Evolutionary conservation across 768 basidiomycete genomes (phyloP), one percentile per base, ranked within the genome.

Genomic region (Crassisporium funariophilum): DNA sequence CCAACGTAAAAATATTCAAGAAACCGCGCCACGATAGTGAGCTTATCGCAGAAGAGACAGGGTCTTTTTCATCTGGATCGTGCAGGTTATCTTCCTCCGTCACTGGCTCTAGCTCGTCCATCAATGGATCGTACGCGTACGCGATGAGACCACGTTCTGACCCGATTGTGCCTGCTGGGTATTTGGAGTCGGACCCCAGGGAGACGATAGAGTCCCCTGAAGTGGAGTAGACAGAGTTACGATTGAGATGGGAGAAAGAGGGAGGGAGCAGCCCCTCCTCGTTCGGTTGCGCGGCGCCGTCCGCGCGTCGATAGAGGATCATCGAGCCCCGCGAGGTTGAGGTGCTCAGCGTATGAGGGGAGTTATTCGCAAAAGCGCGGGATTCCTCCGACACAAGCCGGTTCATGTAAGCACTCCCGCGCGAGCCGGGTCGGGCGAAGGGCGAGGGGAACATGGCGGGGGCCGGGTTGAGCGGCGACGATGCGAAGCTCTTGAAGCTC

Each of bases 81-180:
- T 88, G 83, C 31, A 87, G 64, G 23, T 70, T 59, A 53, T 88
- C 88, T 47, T 86, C 86, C 20, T 79, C 79, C 46, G 81, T 78
- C 10, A 62, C 57, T 11, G 29, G 2, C 44, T 68, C 62, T 16
- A 59, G 59, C 35, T 77, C 72, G 4, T 70, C 53, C 2, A 31
- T 11, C 11, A n/a, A 31, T 11, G 84, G 85, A 56, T 88, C 83
- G 55, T 81, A 86, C 6, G 76, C 81, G 54, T 86, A 88, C 4
- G 86, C 77, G 1, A 86, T 64, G 35, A 88, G 66, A 17, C 68
- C 68, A 4, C 65, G 62, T 23, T 60, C 36, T 44, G n/a, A 29
- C 13, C 49, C 38, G 38, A 47, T 40, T 12, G 46, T 46, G 35
- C 21, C 44, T 33, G 13, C 23, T 7, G 66, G 66, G 34, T 70